Conservation (phyloP, 257 asterid species). For the Mentha longifolia region DNA sequence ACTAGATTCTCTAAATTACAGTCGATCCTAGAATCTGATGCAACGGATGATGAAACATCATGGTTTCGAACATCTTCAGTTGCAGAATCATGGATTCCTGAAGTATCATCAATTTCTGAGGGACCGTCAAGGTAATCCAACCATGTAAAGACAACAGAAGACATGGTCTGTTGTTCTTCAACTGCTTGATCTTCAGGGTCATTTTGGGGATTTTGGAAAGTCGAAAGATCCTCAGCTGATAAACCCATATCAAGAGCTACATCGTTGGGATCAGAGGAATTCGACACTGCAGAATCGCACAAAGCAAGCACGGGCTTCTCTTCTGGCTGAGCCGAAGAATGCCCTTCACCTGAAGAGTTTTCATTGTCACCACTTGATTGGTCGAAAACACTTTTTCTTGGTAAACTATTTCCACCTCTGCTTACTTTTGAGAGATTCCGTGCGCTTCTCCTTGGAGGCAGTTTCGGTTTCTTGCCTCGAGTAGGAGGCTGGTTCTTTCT, state of each 20-base stretch:
- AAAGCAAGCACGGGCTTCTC: constrained; percentile 39
- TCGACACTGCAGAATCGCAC: constrained; percentile 45
- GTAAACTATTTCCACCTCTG: constrained; percentile 44
- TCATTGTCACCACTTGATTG: constrained; percentile 36
- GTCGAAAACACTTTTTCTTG: constrained; percentile 46
- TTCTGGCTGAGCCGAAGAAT: constrained; percentile 39
- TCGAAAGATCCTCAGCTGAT: constrained; percentile 43
- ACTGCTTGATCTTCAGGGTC: constrained; percentile 36
- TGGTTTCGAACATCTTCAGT: constrained; percentile 45
- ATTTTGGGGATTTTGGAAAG: constrained; percentile 36
- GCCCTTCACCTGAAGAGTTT: constrained; percentile 40
- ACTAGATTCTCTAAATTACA: constrained; percentile 29
- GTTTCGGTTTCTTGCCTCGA: constrained; percentile 73
- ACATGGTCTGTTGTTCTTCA: constrained; percentile 34
- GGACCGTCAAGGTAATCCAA: constrained; percentile 54
- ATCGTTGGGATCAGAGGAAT: constrained; percentile 42
- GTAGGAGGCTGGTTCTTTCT: constrained; percentile 48
- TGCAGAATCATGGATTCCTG: constrained; percentile 41
- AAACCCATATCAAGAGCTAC: constrained; percentile 58
- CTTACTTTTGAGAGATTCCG: constrained; percentile 49
- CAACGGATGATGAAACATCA: constrained; percentile 36
- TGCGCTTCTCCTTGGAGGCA: constrained; percentile 65
- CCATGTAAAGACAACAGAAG: constrained; percentile 53
- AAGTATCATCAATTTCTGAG: constrained; percentile 43
- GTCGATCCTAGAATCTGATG: constrained; percentile 36